Percentiles rank a stretch among this genome's conserved stretches.
These are phyloP conservation scores for Lasiosphaeria miniovina DNA, from an alignment of 495 filamentous ascomycete species.

Conservation along the genomic window DNA sequence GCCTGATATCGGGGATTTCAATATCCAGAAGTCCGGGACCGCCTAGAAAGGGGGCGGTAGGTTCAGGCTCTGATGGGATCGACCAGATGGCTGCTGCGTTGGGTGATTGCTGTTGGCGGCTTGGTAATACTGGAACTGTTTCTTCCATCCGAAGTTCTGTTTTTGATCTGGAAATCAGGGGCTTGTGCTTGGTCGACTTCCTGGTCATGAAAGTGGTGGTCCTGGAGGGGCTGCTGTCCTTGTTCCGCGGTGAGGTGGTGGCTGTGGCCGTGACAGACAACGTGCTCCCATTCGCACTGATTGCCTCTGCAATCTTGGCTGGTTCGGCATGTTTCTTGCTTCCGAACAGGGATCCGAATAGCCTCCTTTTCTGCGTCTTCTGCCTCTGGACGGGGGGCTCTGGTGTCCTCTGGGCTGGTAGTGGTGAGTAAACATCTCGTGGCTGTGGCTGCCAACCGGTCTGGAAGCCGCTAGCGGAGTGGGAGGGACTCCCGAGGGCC, in stretches of 20 bases:
- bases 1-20: conserved; percentile 72
- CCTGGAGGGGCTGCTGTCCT: conserved; percentile 24
- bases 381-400: conserved; percentile 35
- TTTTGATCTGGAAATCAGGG: conserved; percentile 36
- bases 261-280: conserved; percentile 17
- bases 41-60: conserved; percentile 13
- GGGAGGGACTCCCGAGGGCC: conserved; percentile 55
- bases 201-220: conserved; percentile 37
- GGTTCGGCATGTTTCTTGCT: conserved; percentile 36
- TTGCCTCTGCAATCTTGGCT: conserved; percentile 18
- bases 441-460: conserved; percentile 24
- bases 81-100: not conserved
- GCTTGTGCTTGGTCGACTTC: conserved; percentile 33
- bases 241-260: not conserved
- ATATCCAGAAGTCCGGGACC: conserved; percentile 54
- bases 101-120: conserved; percentile 5
- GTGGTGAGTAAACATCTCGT: conserved; percentile 23
- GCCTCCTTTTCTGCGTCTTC: conserved; percentile 47
- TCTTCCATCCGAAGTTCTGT: conserved; percentile 30
- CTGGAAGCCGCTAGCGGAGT: conserved; percentile 12
- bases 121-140: conserved; percentile 16
- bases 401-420: conserved; percentile 20
- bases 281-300: conserved; percentile 12
- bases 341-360: conserved; percentile 49
- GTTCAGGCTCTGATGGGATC: conserved; percentile 15